Evolutionary conservation across 2,329 filamentous ascomycete species (phyloP), one percentile per base, ranked within the genome.

Genomic region (Sphaceloma murrayae): DNA sequence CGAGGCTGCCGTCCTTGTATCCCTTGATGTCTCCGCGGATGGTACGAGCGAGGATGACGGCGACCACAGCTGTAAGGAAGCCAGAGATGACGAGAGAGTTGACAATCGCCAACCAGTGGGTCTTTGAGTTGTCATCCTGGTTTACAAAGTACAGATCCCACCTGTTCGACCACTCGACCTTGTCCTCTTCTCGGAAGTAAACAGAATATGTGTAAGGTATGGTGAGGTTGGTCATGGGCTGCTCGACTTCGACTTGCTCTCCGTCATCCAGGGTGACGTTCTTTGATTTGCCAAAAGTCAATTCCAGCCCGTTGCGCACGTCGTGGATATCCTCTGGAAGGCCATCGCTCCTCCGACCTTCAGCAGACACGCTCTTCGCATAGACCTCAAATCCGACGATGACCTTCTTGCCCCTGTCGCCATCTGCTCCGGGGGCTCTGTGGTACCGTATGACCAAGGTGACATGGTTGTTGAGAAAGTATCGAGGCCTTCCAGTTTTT

Each of bases 111-210:
- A 94, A 70, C 84, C 85, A 93, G 59, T 94, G 86, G 17, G 89
- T 85, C 58, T 78, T 79, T 18, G 77, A 80, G 34, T 82, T 83
- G 52, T 89, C 84, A 47, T 85, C 81, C 58, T 91, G 84, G 60
- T 89, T 87, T 48, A 82, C 83, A 64, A 94, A 93, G 62, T 93
- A 94, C 45, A 89, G 67, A 56, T 93, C 84, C 86, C 87, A 94
- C 45, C 86, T 76, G 53, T 80, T 85, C 46, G 72, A 70, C 87
- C 87, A 94, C 51, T 91, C 85, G 40, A 93, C 69, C 14, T 73
- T 76, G 31, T 80, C 75, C 49, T 93, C 85, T 59, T 93, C 83
- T 42, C 85, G 79, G 66, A 87, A 94, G 63, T 91, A 93, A 10
- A 94, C 82, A 2, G 85, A 89, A 64, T 94, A 94, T 0, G 85